phyloP scores from a whole-genome alignment of 176 grass and related monocot species.

The Avena insularis region DNA sequence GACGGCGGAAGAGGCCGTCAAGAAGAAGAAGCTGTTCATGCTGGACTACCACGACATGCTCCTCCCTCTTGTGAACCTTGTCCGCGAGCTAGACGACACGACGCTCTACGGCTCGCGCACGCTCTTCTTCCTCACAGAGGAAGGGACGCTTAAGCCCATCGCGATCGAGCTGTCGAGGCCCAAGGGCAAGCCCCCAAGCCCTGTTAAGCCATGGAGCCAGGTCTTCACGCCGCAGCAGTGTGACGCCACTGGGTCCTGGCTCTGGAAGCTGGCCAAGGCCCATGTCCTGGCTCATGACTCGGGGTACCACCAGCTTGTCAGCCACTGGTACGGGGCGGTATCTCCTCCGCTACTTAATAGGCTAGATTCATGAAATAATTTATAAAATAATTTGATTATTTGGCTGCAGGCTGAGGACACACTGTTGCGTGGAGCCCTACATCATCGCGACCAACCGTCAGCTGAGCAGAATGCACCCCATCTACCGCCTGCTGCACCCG shows the following conservation, averaged over 20 bases:
- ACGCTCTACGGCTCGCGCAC: conserved; percentile 76
- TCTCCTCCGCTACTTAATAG: too few species aligned
- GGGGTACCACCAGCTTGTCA: conserved; percentile 31
- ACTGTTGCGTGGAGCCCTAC: conserved; percentile 79
- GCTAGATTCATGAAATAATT: too few species aligned
- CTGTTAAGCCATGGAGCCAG: too few species aligned
- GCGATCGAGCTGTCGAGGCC: conserved; percentile 31
- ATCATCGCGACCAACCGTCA: conserved; percentile 78
- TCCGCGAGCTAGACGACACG: background rate
- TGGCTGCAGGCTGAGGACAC: conserved; percentile 59
- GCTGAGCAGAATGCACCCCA: conserved; percentile 76
- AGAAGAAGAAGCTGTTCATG: background rate
- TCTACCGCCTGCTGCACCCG: conserved; percentile 75
- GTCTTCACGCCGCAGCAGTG: conserved; percentile 32
- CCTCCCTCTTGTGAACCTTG: too few species aligned
- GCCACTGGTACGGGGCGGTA: conserved; percentile 43
- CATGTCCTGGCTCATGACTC: too few species aligned
- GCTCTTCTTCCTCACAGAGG: conserved; percentile 60
- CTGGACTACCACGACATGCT: background rate
- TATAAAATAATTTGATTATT: too few species aligned
- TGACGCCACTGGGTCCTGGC: conserved; percentile 66
- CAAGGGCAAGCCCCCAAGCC: too few species aligned
- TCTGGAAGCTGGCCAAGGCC: conserved; percentile 52
- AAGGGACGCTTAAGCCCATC: conserved; percentile 47
- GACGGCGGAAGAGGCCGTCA: too few species aligned